Conservation (phyloP, 225 moss, liverwort and hornwort species). For the Anthoceros angustus region DNA sequence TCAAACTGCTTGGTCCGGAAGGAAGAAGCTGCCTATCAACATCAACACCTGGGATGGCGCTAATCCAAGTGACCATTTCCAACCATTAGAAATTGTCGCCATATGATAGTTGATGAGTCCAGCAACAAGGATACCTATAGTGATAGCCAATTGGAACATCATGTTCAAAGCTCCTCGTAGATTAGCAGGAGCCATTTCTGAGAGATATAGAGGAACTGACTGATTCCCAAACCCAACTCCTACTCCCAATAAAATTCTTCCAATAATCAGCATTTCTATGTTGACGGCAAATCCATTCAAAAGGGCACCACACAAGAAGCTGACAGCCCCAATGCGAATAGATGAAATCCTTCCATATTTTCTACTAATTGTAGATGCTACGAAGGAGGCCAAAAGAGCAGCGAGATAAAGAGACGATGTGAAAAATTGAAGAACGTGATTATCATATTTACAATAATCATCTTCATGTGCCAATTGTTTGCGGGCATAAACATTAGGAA, state of each 20-base stretch:
- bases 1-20: conserved; percentile 26
- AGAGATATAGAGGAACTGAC: conserved; percentile 15
- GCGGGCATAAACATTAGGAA: conserved; percentile 8
- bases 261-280: conserved; percentile 18
- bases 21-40: conserved; percentile 12
- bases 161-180: conserved; percentile 21
- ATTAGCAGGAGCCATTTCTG: conserved; percentile 20
- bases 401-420: conserved; percentile 25
- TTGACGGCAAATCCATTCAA: conserved; percentile 18
- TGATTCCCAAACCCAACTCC: conserved; percentile 27
- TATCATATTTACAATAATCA: conserved; percentile 16
- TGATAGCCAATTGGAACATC: conserved; percentile 23
- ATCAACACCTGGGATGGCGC: too few relatives aligned
- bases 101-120: conserved; percentile 19
- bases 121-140: conserved; percentile 18
- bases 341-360: conserved; percentile 16
- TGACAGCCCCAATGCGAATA: conserved; percentile 19
- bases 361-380: conserved; percentile 13
- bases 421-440: conserved; percentile 17
- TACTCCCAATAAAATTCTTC: conserved; percentile 18
- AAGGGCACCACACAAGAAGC: conserved; percentile 14
- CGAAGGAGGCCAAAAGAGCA: conserved; percentile 11
- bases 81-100: conserved; percentile 15
- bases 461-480: background rate
- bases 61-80: conserved; percentile 18